Evolutionary conservation across 129 eudicot species (phyloP), one percentile per base, ranked within the genome.

Genomic region (Tagetes patula): DNA sequence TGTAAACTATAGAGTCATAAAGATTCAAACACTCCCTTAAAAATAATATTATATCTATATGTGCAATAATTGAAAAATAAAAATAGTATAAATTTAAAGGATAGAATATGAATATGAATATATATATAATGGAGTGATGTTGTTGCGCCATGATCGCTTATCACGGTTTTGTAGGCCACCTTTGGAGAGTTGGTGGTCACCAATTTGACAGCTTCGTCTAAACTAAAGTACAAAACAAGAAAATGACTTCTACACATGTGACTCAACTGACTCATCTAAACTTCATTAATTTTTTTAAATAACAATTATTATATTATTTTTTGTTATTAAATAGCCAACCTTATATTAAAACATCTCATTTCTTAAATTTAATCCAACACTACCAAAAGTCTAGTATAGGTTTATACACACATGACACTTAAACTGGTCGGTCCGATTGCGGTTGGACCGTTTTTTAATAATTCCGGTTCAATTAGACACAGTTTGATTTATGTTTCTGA

Each of bases 131-230:
- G 42, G 40, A 36, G 64, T 74, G 63, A 50, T 48, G 8, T 6
- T 3, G 63, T 74, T 64, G 43, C 60, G 49, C 9, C 64, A 49
- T 74, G 79, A 64, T 64, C n/a, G 52, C 71, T 46, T 63, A 74
- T 74, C 71, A 74, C 79, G 79, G 79, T 30, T 65, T 64, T 63
- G 72, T 63, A 40, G 79, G 71, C 43, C 65, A 63, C 79, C 64
- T 74, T 64, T 27, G 1, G 13, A 11, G 45, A 46, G 11, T 40
- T 71, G 11, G 50, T 74, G 63, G 78, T 74, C 12, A 10, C 78
- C 71, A 74, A 74, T 74, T 74, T 49, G 79, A 74, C 65, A 64
- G 56, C 72, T 64, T 63, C 33, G 20, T 39, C 9, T 12, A 30
- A 74, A 74, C 53, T 37, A 63, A 12, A 47, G 62, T 45, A 73